phyloP scores from a whole-genome alignment of 192 early-diverging fungal species.

The Phycomyces blakesleeanus region DNA sequence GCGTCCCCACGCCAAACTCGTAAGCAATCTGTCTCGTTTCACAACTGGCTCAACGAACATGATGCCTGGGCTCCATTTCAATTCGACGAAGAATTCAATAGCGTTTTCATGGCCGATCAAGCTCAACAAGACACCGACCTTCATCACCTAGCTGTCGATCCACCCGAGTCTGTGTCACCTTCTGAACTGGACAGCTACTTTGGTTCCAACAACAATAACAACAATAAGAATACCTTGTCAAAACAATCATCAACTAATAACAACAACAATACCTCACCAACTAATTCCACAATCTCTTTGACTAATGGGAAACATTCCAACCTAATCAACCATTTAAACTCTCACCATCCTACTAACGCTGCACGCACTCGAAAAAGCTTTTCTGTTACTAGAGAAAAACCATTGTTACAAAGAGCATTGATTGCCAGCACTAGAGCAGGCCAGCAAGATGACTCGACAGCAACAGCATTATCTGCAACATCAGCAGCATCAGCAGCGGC shows the following conservation, averaged over 20 bases:
- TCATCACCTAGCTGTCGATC: constrained; percentile 26
- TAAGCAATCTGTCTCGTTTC: constrained; percentile 11
- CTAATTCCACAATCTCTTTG: too few species aligned
- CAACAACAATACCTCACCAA: too few species aligned
- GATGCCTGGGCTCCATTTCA: constrained; percentile 35
- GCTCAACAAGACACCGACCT: constrained; percentile 2
- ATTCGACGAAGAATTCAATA: constrained; percentile 39
- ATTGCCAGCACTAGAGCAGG: constrained; percentile 12
- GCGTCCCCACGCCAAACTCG: neutral
- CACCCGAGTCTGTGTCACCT: constrained; percentile 32
- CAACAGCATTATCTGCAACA: too few species aligned
- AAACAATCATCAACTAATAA: too few species aligned
- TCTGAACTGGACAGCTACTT: constrained; percentile 38
- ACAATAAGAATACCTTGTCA: neutral
- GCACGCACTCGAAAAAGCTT: constrained; percentile 7
- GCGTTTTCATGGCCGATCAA: constrained; percentile 24
- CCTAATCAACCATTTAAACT: too few species aligned
- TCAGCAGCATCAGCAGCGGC: too few species aligned
- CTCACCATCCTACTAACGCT: too few species aligned
- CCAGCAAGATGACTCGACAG: constrained; percentile 12
- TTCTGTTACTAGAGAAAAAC: constrained; percentile 13
- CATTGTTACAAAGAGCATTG: constrained; percentile 29
- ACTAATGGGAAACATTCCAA: neutral
- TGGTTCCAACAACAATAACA: neutral
- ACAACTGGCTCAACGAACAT: constrained; percentile 12